These are phyloP conservation scores for Decorospora gaudefroyi DNA, from an alignment of 2,329 filamentous ascomycete genomes.

Conservation along the genomic window DNA sequence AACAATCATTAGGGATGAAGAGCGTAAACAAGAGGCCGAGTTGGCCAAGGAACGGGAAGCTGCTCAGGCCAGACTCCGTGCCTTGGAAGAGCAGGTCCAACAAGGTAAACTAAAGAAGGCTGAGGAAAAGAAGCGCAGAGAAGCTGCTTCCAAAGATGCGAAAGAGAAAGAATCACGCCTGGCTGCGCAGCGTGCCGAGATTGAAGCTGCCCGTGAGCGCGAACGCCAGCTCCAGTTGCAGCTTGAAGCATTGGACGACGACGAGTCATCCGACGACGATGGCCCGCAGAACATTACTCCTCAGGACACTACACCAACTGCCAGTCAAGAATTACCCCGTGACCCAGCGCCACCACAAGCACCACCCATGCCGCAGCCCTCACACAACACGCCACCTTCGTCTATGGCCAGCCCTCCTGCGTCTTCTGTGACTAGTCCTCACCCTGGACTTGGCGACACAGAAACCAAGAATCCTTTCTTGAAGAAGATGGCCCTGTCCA, in stretches of 20 bases:
- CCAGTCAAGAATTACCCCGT: slow-evolving; percentile 59
- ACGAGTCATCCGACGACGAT: slow-evolving; percentile 71
- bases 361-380: slow-evolving; percentile 48
- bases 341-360: slow-evolving; percentile 54
- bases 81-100: slow-evolving; percentile 89
- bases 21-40: slow-evolving; percentile 76
- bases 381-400: slow-evolving; percentile 55
- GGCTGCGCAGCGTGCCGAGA: slow-evolving; percentile 83
- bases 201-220: slow-evolving; percentile 86
- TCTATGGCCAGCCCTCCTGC: slow-evolving; percentile 53
- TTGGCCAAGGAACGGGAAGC: slow-evolving; percentile 79
- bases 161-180: slow-evolving; percentile 87
- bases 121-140: slow-evolving; percentile 91
- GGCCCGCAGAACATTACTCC: slow-evolving; percentile 71
- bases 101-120: slow-evolving; percentile 95
- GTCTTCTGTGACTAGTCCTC: slow-evolving; percentile 55
- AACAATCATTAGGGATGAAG: slow-evolving; percentile 65
- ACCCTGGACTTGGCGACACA: slow-evolving; percentile 61
- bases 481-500: slow-evolving; percentile 79
- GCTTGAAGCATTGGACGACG: slow-evolving; percentile 77
- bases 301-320: slow-evolving; percentile 62
- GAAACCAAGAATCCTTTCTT: slow-evolving; percentile 96
- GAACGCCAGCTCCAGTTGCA: slow-evolving; percentile 89
- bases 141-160: slow-evolving; percentile 81
- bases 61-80: slow-evolving; percentile 79